Evolutionary conservation across 352 stramenopile species (phyloP).

Genomic region (Phytophthora nicotianae): DNA sequence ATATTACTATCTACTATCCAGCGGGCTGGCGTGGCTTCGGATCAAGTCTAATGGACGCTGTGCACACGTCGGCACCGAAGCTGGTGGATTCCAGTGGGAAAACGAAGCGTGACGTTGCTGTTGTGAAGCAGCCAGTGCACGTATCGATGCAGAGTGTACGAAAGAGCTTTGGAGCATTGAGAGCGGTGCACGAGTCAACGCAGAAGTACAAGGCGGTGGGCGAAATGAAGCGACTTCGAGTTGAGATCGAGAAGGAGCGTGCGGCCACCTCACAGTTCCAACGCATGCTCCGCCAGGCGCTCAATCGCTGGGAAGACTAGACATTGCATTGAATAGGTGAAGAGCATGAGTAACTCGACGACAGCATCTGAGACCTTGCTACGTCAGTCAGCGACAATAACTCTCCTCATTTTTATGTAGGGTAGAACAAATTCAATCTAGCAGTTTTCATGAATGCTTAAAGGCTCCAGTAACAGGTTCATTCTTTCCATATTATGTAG

Average conservation of each 20-base stretch:
- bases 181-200: constrained; percentile 17
- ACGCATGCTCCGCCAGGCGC: constrained; percentile 61
- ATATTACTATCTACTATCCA: constrained; percentile 54
- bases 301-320: constrained; percentile 53
- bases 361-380: neutral
- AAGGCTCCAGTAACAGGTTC: no score
- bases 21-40: constrained; percentile 27
- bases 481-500: no score
- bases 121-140: constrained; percentile 21
- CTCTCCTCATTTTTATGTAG: neutral
- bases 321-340: constrained; percentile 8
- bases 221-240: constrained; percentile 51
- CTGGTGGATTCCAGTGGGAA: constrained; percentile 1
- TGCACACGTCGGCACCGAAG: neutral
- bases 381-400: neutral
- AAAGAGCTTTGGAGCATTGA: constrained; percentile 39
- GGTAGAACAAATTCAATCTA: neutral
- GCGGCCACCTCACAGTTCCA: constrained; percentile 55
- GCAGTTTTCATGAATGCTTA: neutral
- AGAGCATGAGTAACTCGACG: constrained; percentile 1
- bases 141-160: constrained; percentile 45
- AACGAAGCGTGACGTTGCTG: constrained; percentile 9
- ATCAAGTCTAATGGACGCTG: constrained; percentile 18
- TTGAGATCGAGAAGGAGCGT: constrained; percentile 62
- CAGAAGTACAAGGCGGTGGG: constrained; percentile 34